These are phyloP conservation scores for Suillus alpinus DNA, from an alignment of 768 basidiomycete genomes.

Conservation along the genomic window DNA sequence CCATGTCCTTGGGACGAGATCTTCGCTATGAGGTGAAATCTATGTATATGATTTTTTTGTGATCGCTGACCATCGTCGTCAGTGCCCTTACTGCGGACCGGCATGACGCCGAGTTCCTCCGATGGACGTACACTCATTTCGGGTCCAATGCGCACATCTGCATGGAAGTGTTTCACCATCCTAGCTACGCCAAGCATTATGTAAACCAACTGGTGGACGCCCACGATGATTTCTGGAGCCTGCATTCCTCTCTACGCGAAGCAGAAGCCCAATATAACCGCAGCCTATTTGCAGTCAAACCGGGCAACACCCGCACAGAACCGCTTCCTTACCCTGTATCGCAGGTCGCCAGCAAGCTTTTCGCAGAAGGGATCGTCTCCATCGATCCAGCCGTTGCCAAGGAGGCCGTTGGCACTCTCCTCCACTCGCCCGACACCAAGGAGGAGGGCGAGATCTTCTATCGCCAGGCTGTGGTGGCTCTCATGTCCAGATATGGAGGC, in stretches of 20 bases:
- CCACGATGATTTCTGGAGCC: not conserved
- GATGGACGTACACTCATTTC: not conserved
- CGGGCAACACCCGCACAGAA: not conserved
- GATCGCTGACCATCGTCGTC: not conserved
- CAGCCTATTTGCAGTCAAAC: not conserved
- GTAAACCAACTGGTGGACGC: not conserved
- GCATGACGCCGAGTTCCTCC: not conserved
- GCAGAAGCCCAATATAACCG: not conserved
- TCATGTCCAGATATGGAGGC: not conserved
- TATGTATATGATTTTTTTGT: not conserved
- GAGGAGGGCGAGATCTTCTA: not conserved
- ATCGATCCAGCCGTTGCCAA: not conserved
- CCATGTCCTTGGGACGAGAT: not conserved
- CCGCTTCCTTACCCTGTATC: not conserved
- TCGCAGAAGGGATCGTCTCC: not conserved
- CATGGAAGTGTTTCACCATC: not conserved
- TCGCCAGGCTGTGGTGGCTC: not conserved
- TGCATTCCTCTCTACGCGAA: not conserved
- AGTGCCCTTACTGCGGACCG: not conserved
- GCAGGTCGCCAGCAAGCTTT: not conserved
- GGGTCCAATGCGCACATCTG: not conserved
- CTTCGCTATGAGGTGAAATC: not conserved
- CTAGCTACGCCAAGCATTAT: not conserved
- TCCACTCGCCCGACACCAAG: not conserved
- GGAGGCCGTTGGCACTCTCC: not conserved